These are phyloP conservation scores for Saccharomycopsis fibuligera DNA, from an alignment of 805 yeast genomes.

Conservation along the genomic window DNA sequence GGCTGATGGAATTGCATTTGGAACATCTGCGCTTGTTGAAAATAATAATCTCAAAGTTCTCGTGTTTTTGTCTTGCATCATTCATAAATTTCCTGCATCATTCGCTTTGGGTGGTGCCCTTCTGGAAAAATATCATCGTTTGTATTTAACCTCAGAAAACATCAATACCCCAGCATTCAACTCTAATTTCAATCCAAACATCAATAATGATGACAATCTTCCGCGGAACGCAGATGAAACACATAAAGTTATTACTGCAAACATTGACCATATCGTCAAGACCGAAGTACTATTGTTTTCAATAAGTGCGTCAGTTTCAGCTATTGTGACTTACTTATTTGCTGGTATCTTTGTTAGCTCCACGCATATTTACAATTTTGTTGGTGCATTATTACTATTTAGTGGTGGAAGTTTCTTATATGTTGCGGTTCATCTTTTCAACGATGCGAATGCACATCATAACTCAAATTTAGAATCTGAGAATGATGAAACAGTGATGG, in stretches of 20 bases:
- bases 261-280: conserved; percentile 30
- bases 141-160: background rate
- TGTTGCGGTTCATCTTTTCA: conserved; percentile 61
- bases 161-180: background rate
- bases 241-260: conserved; percentile 30
- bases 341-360: conserved; percentile 25
- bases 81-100: conserved; percentile 72
- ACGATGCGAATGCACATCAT: conserved; percentile 23
- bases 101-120: conserved; percentile 59
- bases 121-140: conserved; percentile 22
- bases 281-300: conserved; percentile 51
- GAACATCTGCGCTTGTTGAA: conserved; percentile 44
- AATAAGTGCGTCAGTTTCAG: conserved; percentile 53
- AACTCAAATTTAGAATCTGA: too few relatives aligned
- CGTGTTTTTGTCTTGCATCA: conserved; percentile 53
- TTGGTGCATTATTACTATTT: conserved; percentile 53
- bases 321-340: conserved; percentile 42
- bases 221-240: too few relatives aligned
- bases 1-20: conserved; percentile 70
- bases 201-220: too few relatives aligned
- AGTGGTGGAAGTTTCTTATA: conserved; percentile 70
- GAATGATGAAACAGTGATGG: too few relatives aligned
- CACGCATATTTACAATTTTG: conserved; percentile 26
- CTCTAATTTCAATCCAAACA: background rate
- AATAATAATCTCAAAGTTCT: conserved; percentile 34